Percentiles rank a stretch among this genome's conserved stretches.
phyloP scores from a whole-genome alignment of 768 basidiomycete genomes.

The Boletus rubropictus region DNA sequence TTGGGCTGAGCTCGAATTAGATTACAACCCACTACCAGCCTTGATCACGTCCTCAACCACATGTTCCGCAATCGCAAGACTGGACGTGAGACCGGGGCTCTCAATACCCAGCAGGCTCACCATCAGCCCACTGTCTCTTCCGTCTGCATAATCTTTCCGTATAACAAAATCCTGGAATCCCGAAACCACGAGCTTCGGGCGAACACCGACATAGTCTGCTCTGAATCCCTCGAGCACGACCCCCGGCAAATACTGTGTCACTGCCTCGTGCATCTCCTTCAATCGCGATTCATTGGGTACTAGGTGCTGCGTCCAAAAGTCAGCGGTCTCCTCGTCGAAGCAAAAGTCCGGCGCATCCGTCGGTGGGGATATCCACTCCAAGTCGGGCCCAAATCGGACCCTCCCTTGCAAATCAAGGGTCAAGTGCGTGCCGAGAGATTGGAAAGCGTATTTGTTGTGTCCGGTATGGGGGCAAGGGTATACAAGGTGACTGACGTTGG shows the following conservation, averaged over 20 bases:
- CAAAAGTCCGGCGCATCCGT: constrained; percentile 24
- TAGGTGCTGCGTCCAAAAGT: constrained; percentile 74
- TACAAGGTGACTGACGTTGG: constrained; percentile 66
- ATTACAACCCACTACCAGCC: background rate
- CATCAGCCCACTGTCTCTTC: constrained; percentile 41
- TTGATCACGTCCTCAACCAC: constrained; percentile 56
- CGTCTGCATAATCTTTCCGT: constrained; percentile 54
- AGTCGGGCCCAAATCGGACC: constrained; percentile 87
- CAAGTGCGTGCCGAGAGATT: constrained; percentile 87
- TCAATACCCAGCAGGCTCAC: constrained; percentile 87
- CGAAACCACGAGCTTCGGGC: constrained; percentile 82
- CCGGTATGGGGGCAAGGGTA: constrained; percentile 83
- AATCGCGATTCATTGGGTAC: constrained; percentile 57
- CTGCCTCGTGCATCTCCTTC: constrained; percentile 61
- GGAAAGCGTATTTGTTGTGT: constrained; percentile 57
- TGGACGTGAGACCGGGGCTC: constrained; percentile 85
- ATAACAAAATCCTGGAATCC: constrained; percentile 85
- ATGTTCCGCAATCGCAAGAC: constrained; percentile 80
- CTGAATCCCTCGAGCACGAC: constrained; percentile 55
- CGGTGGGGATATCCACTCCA: constrained; percentile 76
- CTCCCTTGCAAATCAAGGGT: constrained; percentile 82
- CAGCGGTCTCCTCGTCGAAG: constrained; percentile 41
- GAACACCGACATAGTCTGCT: constrained; percentile 79
- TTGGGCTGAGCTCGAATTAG: constrained; percentile 23
- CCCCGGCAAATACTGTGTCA: constrained; percentile 68